phyloP scores from a whole-genome alignment of 106 monocot genomes.

The Allium cepa region DNA sequence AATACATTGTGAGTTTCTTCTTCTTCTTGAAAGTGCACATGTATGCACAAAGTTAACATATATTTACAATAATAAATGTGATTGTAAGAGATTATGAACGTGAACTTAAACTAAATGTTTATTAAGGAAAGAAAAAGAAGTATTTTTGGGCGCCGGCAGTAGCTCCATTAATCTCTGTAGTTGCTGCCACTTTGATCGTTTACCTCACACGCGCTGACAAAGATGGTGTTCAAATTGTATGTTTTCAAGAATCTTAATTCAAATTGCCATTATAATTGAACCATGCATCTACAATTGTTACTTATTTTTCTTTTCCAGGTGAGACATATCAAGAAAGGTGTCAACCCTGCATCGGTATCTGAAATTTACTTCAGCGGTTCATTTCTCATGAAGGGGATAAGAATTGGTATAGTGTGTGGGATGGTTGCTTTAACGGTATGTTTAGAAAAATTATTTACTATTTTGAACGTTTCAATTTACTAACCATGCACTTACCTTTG shows the following conservation, averaged over 20 bases:
- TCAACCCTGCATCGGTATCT: slow-evolving; percentile 69
- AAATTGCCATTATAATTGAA: no score
- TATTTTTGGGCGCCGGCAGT: slow-evolving; percentile 80
- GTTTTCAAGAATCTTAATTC: not conserved
- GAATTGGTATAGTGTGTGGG: slow-evolving; percentile 59
- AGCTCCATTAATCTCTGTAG: slow-evolving; percentile 60
- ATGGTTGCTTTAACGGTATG: slow-evolving; percentile 74
- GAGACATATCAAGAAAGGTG: slow-evolving; percentile 40
- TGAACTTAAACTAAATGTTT: not conserved
- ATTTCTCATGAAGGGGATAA: slow-evolving; percentile 44
- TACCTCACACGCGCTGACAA: slow-evolving; percentile 59
- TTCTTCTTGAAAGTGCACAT: not conserved
- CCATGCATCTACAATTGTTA: no score
- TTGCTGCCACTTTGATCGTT: slow-evolving; percentile 63
- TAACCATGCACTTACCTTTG: no score
- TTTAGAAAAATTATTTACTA: not conserved
- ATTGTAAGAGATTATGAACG: no score
- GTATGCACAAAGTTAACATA: no score
- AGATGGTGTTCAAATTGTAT: slow-evolving; percentile 72
- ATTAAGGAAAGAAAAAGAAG: slow-evolving; percentile 64
- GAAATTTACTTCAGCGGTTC: slow-evolving; percentile 58
- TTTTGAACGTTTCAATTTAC: no score
- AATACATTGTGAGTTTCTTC: slow-evolving; percentile 47
- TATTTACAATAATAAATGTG: no score
- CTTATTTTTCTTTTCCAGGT: slow-evolving; percentile 24